phyloP scores from a whole-genome alignment of 768 basidiomycete species.

The Trametopsis cervina region DNA sequence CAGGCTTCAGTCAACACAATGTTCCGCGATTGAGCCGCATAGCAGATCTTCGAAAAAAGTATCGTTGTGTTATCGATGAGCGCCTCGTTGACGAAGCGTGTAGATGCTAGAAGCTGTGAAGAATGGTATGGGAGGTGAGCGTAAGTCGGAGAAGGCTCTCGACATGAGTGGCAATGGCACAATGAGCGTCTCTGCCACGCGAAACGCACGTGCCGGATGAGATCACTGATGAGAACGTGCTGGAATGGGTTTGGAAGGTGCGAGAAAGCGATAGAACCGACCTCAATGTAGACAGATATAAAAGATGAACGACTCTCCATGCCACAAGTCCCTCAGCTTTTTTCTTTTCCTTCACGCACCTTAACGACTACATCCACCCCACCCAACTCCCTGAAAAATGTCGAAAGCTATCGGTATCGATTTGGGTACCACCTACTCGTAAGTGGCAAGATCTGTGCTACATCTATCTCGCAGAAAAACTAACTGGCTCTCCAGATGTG shows the following conservation, averaged over 20 bases:
- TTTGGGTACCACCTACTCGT: constrained; percentile 92
- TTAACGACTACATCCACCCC: constrained; percentile 15
- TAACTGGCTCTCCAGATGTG: constrained; percentile 55
- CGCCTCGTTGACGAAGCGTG: not conserved
- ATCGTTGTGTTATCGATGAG: not conserved
- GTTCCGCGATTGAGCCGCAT: too few species aligned
- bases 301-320: constrained; percentile 6
- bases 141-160: not conserved
- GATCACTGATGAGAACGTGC: constrained; percentile 5
- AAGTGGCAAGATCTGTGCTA: constrained; percentile 26
- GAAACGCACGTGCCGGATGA: constrained; percentile 3
- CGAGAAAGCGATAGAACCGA: constrained; percentile 24
- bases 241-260: constrained; percentile 17
- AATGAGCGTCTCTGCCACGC: not conserved
- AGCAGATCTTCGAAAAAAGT: too few species aligned
- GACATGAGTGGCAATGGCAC: not conserved
- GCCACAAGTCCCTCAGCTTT: constrained; percentile 5
- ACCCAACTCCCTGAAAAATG: not conserved
- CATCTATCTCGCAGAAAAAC: constrained; percentile 5
- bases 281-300: constrained; percentile 4
- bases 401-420: constrained; percentile 84
- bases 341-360: constrained; percentile 11
- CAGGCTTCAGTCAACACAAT: too few species aligned
- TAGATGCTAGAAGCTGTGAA: not conserved
- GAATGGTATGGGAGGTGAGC: not conserved